Conservation (phyloP, 1,284 basidiomycete species). For the Malassezia nana region DNA sequence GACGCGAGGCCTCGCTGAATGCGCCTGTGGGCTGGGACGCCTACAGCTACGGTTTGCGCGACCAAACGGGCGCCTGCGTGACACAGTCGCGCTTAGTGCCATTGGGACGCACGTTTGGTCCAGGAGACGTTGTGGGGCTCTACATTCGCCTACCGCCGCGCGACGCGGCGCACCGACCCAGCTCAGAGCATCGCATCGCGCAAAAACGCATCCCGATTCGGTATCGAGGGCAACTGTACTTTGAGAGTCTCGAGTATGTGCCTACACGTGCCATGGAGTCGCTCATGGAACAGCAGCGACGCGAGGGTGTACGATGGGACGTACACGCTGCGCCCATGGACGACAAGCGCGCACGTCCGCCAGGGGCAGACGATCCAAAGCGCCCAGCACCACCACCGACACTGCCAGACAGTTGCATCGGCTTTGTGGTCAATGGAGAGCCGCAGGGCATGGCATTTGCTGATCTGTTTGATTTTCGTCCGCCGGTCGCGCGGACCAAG, state of each 20-base stretch:
- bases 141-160: conserved; percentile 70
- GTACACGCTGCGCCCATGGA: neutral
- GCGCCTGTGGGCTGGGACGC: conserved; percentile 86
- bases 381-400: conserved; percentile 58
- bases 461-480: conserved; percentile 81
- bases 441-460: conserved; percentile 74
- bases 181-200: conserved; percentile 24
- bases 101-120: conserved; percentile 61
- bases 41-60: conserved; percentile 82
- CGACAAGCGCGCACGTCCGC: conserved; percentile 10
- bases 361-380: conserved; percentile 44
- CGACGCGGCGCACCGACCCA: conserved; percentile 16
- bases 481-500: conserved; percentile 43
- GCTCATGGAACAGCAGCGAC: conserved; percentile 50
- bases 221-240: conserved; percentile 91
- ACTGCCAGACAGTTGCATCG: conserved; percentile 64
- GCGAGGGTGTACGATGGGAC: conserved; percentile 2
- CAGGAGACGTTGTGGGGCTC: conserved; percentile 85
- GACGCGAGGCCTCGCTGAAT: conserved; percentile 82
- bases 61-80: conserved; percentile 83
- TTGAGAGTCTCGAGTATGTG: conserved; percentile 83
- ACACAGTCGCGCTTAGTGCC: conserved; percentile 68
- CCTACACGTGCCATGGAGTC: conserved; percentile 84
- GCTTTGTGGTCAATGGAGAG: conserved; percentile 86
- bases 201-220: conserved; percentile 60